Conservation (phyloP, 1,139 yeast species). For the Scheffersomyces stambukii region DNA sequence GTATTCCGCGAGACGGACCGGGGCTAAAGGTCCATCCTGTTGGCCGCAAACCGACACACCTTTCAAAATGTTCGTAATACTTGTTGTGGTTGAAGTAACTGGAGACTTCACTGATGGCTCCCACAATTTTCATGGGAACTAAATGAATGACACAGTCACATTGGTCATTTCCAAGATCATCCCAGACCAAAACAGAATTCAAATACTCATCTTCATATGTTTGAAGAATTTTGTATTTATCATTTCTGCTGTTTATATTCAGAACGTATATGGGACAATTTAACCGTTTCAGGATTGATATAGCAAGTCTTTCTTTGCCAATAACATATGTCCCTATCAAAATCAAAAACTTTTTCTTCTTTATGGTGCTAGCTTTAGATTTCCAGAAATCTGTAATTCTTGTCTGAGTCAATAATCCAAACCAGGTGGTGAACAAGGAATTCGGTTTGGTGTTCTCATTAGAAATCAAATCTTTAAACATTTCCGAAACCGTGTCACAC, state of each 20-base stretch:
- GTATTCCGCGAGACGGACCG: too few relatives aligned
- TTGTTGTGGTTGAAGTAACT: conserved; percentile 49
- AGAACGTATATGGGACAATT: conserved; percentile 47
- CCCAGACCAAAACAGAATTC: conserved; percentile 24
- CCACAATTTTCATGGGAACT: conserved; percentile 55
- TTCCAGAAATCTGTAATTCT: conserved; percentile 41
- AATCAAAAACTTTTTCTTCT: conserved; percentile 47
- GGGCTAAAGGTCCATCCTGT: conserved; percentile 81
- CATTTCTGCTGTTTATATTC: conserved; percentile 47
- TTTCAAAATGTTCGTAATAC: conserved; percentile 44
- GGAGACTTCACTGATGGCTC: conserved; percentile 32
- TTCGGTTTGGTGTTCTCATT: conserved; percentile 19
- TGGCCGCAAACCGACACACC: conserved; percentile 66
- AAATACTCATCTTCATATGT: conserved; percentile 31
- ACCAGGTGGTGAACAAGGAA: conserved; percentile 31
- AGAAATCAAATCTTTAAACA: conserved; percentile 39
- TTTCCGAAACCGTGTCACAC: conserved; percentile 51
- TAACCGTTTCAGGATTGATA: conserved; percentile 58
- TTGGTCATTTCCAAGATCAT: conserved; percentile 29
- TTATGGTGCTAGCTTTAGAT: conserved; percentile 4
- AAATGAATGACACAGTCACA: conserved; percentile 65
- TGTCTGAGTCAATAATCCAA: conserved; percentile 35
- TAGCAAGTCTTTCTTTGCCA: conserved; percentile 84
- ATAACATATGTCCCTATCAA: conserved; percentile 88
- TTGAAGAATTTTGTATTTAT: conserved; percentile 39